A percentile compares a stretch with the other conserved stretches of the same genome.
Conservation (phyloP, 2,329 filamentous ascomycete species). For the Stylonectria norvegica region DNA sequence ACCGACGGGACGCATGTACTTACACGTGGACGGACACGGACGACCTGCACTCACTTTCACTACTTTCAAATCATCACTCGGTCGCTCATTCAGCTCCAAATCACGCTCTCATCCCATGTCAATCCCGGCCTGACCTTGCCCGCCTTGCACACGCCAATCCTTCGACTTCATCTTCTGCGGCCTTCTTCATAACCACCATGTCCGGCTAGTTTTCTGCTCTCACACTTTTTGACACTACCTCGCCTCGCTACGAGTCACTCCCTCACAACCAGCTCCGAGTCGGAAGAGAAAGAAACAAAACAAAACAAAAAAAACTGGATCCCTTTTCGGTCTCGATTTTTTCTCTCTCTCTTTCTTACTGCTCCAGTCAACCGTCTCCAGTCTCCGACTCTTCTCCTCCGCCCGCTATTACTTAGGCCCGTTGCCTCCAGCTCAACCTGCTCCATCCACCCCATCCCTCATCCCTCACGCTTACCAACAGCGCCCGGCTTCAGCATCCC, state of each 20-base stretch:
- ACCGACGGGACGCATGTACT: constrained; percentile 23
- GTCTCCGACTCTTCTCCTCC: too few species aligned
- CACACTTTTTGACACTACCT: constrained; percentile 3
- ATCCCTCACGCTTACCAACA: background rate
- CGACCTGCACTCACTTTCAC: constrained; percentile 11
- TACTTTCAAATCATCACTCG: constrained; percentile 3
- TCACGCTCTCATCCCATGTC: background rate
- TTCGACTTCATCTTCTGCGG: constrained; percentile 9
- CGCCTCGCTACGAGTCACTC: constrained; percentile 19
- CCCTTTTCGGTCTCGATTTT: constrained; percentile 2
- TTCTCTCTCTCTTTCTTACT: background rate
- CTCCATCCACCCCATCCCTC: too few species aligned
- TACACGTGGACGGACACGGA: constrained; percentile 27
- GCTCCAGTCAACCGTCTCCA: too few species aligned
- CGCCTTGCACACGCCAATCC: background rate
- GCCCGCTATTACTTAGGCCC: too few species aligned
- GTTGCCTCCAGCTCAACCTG: too few species aligned
- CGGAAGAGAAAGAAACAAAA: too few species aligned
- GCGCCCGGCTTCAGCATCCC: too few species aligned
- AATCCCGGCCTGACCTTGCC: too few species aligned
- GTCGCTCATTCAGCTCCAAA: background rate
- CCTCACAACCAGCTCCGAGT: too few species aligned
- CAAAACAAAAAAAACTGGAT: constrained; percentile 5
- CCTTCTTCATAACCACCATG: constrained; percentile 18
- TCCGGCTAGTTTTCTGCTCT: constrained; percentile 12